A percentile compares a stretch with the other conserved stretches of the same genome.
Conservation (phyloP, 2,329 filamentous ascomycete species). For the Sporothrix brasiliensis region DNA sequence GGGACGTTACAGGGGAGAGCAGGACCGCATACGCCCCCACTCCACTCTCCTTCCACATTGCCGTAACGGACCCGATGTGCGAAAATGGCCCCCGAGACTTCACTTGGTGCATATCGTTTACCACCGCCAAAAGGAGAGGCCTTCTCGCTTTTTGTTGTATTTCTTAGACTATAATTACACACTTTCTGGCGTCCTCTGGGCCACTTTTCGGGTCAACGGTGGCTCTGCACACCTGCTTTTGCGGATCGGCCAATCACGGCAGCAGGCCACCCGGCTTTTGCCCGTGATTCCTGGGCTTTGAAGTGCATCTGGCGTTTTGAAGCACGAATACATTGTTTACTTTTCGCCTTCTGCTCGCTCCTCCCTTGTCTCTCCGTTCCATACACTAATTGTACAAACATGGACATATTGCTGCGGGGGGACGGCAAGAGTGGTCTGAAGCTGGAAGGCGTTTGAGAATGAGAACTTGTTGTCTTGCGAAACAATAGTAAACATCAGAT, state of each 20-base stretch:
- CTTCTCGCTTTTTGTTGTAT: too few relatives aligned
- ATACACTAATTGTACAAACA: neutral
- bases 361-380: neutral
- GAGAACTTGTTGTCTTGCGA: neutral
- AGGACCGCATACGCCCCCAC: constrained; percentile 28
- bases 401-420: constrained; percentile 6
- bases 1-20: neutral
- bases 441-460: neutral
- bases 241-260: constrained; percentile 33
- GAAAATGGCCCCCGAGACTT: neutral
- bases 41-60: constrained; percentile 28
- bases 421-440: constrained; percentile 18
- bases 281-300: constrained; percentile 6
- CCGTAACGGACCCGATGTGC: constrained; percentile 31
- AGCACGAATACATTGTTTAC: neutral
- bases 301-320: neutral
- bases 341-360: neutral
- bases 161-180: too few relatives aligned
- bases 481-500: too few relatives aligned
- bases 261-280: constrained; percentile 28
- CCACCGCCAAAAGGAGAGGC: neutral
- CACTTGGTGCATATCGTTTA: neutral
- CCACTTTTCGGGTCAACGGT: constrained; percentile 32
- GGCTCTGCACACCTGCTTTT: constrained; percentile 2
- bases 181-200: neutral